Percentiles rank a stretch among this genome's conserved stretches.
phyloP scores from a whole-genome alignment of 352 stramenopile species.

The Phytophthora boehmeriae region DNA sequence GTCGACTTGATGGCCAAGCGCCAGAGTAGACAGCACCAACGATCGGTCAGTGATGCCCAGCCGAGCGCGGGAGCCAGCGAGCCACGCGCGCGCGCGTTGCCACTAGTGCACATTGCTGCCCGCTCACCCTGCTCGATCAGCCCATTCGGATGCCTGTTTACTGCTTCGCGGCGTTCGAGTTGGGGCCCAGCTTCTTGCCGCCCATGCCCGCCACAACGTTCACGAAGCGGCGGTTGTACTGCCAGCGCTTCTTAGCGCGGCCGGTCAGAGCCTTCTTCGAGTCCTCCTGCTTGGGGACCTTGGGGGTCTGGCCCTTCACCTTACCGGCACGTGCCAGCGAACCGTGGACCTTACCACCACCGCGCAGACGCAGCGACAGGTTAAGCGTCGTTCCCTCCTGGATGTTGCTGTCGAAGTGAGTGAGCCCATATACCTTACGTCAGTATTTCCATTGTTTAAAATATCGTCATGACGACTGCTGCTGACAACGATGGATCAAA shows the following conservation, averaged over 20 bases:
- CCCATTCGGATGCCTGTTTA: conserved; percentile 29
- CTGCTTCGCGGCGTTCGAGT: conserved; percentile 98
- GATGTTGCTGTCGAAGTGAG: conserved; percentile 91
- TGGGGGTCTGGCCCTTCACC: conserved; percentile 99
- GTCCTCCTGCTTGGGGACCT: conserved; percentile 99
- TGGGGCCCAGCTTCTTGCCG: conserved; percentile 98
- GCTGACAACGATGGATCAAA: too few species aligned
- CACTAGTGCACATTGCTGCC: conserved; percentile 13
- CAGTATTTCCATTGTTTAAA: background rate
- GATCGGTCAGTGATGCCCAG: conserved; percentile 11
- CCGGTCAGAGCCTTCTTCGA: conserved; percentile 97
- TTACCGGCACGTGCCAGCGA: conserved; percentile 99
- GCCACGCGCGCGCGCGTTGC: conserved; percentile 14
- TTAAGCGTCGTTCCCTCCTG: conserved; percentile 97
- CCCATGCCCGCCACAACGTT: conserved; percentile 98
- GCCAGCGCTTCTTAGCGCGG: conserved; percentile 99
- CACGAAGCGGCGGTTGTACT: conserved; percentile 99
- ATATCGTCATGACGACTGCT: too few species aligned
- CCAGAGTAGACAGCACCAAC: conserved; percentile 30
- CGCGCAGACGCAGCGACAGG: conserved; percentile 94
- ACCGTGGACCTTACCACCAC: conserved; percentile 99
- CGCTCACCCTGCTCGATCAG: conserved; percentile 5
- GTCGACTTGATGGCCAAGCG: conserved; percentile 19
- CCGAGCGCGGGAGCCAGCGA: conserved; percentile 18
- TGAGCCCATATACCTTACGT: conserved; percentile 32